These are phyloP conservation scores for Ophiocordyceps unilateralis DNA, from an alignment of 2,329 filamentous ascomycete species.

Conservation along the genomic window DNA sequence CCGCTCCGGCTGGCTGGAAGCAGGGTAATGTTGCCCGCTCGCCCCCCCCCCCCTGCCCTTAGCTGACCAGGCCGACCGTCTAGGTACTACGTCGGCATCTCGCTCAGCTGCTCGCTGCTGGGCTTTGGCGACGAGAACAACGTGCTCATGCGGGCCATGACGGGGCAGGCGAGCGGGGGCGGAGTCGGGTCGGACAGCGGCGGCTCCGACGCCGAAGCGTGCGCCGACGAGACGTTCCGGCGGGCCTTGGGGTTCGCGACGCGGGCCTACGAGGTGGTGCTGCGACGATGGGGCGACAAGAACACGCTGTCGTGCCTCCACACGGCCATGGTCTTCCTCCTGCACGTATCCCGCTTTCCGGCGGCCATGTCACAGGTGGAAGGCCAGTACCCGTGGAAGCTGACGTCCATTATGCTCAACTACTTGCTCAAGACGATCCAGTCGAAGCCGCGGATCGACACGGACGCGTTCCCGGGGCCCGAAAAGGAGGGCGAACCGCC, in stretches of 20 bases:
- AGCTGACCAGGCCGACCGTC: constrained; percentile 1
- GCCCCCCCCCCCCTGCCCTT: neutral
- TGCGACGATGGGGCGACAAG: constrained; percentile 34
- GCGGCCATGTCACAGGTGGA: constrained; percentile 27
- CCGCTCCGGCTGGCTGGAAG: constrained; percentile 32
- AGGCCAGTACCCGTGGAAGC: constrained; percentile 33
- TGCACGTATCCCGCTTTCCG: constrained; percentile 22
- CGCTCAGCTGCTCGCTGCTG: constrained; percentile 14
- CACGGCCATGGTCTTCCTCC: constrained; percentile 41
- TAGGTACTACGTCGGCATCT: constrained; percentile 17
- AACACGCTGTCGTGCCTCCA: constrained; percentile 48
- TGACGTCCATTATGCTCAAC: constrained; percentile 21
- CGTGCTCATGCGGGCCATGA: constrained; percentile 23
- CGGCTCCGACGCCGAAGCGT: constrained; percentile 7
- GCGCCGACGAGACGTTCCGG: constrained; percentile 12
- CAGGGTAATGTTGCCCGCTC: constrained; percentile 15
- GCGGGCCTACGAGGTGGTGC: constrained; percentile 26
- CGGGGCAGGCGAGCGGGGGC: constrained; percentile 9
- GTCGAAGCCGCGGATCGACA: constrained; percentile 19
- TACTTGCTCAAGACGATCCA: constrained; percentile 10
- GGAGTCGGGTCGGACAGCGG: constrained; percentile 7
- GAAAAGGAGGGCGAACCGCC: constrained; percentile 20
- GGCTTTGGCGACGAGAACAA: constrained; percentile 24
- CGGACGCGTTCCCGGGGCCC: constrained; percentile 27
- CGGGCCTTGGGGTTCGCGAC: constrained; percentile 23